Percentiles rank a stretch among this genome's conserved stretches.
Conservation (phyloP, 164 flowering plant species). For the Berberis thunbergii region DNA sequence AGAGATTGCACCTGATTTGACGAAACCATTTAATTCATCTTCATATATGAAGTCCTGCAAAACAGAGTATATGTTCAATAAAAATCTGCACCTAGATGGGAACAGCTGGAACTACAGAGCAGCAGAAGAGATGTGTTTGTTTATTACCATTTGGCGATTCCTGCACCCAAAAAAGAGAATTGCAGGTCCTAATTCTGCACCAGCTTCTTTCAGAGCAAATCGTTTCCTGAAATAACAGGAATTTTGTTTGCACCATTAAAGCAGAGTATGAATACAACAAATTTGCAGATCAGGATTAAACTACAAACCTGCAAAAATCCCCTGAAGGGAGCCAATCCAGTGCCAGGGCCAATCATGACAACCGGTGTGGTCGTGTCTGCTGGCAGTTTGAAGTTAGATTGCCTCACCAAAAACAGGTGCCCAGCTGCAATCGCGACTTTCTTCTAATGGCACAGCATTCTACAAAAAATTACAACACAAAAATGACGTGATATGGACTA, state of each 20-base stretch:
- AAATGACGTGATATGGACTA: too few species aligned
- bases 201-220: conserved; percentile 50
- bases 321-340: conserved; percentile 91
- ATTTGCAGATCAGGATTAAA: conserved; percentile 3
- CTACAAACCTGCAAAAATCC: conserved; percentile 75
- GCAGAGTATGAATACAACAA: background rate
- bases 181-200: conserved; percentile 68
- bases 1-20: conserved; percentile 53
- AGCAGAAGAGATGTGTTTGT: background rate
- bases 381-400: conserved; percentile 78
- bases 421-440: conserved; percentile 52
- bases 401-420: conserved; percentile 82
- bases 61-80: background rate
- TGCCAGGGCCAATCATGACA: conserved; percentile 87
- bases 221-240: conserved; percentile 57
- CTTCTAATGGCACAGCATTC: conserved; percentile 61
- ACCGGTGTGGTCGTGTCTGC: conserved; percentile 51
- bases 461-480: conserved; percentile 14
- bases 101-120: too few species aligned
- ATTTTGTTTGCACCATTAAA: background rate
- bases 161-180: conserved; percentile 83
- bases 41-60: conserved; percentile 84
- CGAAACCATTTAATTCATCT: conserved; percentile 65
- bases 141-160: conserved; percentile 63
- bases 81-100: too few species aligned